Conservation (phyloP, 169 alveolate species). For the Plasmodium gaboni region DNA sequence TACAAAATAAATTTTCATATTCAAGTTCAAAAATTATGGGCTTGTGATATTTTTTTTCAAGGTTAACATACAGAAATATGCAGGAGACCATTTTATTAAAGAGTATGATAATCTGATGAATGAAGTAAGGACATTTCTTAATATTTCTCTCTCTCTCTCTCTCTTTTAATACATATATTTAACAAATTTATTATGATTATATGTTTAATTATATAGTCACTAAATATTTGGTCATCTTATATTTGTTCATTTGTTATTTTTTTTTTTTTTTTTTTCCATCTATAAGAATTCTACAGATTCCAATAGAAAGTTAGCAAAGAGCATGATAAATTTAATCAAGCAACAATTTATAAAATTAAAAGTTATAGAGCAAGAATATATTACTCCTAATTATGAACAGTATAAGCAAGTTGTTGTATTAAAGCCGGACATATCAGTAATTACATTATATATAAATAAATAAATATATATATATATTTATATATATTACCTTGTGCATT, state of each 20-base stretch:
- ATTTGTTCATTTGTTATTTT: neutral
- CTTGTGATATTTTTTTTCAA: neutral
- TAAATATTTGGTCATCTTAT: neutral
- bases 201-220: neutral
- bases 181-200: neutral
- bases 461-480: neutral
- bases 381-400: slow-evolving; percentile 54
- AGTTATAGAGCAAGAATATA: slow-evolving; percentile 44
- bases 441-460: neutral
- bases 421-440: slow-evolving; percentile 25
- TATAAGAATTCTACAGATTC: slow-evolving; percentile 47
- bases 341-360: slow-evolving; percentile 64
- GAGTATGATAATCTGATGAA: slow-evolving; percentile 55
- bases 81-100: slow-evolving; percentile 49
- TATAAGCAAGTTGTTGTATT: slow-evolving; percentile 39
- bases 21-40: too few relatives aligned
- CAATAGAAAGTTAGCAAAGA: slow-evolving; percentile 34
- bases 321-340: slow-evolving; percentile 49
- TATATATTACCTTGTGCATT: neutral
- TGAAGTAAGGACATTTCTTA: slow-evolving; percentile 20
- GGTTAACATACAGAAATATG: slow-evolving; percentile 47
- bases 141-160: neutral
- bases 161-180: neutral
- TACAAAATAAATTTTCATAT: neutral
- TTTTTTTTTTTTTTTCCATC: slow-evolving; percentile 1